phyloP scores from a whole-genome alignment of 2,329 filamentous ascomycete genomes.

The Calonectria leucothoes region DNA sequence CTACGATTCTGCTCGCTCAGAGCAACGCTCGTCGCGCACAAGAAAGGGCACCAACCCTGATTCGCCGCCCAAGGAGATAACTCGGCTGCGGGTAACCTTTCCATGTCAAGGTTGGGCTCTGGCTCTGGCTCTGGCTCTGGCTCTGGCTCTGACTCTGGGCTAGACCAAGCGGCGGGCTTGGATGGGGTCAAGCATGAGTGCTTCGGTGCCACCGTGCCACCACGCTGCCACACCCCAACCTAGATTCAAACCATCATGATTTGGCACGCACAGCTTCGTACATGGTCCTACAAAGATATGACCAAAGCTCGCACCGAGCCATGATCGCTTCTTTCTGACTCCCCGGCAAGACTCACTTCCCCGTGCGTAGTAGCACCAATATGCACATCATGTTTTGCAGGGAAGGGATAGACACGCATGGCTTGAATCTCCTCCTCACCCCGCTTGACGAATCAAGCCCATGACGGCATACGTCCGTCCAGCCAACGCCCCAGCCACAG shows the following conservation, averaged over 20 bases:
- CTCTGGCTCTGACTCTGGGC: not conserved
- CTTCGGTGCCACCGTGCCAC: not conserved
- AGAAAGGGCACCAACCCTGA: slow-evolving; percentile 44
- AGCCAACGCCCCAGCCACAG: not conserved
- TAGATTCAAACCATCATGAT: not conserved
- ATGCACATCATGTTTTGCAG: slow-evolving; percentile 22
- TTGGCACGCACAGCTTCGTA: not conserved
- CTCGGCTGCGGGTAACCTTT: slow-evolving; percentile 24
- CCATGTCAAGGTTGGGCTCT: slow-evolving; percentile 16
- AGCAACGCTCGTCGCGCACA: slow-evolving; percentile 27
- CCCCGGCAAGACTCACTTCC: slow-evolving; percentile 18
- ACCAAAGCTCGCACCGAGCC: not conserved
- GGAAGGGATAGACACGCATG: slow-evolving; percentile 2
- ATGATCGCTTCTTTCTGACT: not conserved
- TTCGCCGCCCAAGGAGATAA: slow-evolving; percentile 30
- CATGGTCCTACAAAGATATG: not conserved
- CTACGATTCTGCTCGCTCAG: not conserved
- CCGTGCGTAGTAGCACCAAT: not conserved
- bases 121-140: not conserved
- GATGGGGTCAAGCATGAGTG: slow-evolving; percentile 2
- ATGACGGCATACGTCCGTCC: slow-evolving; percentile 18
- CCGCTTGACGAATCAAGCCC: slow-evolving; percentile 9
- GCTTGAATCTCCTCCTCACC: slow-evolving; percentile 5
- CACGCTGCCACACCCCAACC: not conserved
- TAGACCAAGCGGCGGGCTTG: not conserved